Evolutionary conservation across 805 yeast species (phyloP), one percentile per base, ranked within the genome.

Genomic region (Spathaspora hagerdaliae): DNA sequence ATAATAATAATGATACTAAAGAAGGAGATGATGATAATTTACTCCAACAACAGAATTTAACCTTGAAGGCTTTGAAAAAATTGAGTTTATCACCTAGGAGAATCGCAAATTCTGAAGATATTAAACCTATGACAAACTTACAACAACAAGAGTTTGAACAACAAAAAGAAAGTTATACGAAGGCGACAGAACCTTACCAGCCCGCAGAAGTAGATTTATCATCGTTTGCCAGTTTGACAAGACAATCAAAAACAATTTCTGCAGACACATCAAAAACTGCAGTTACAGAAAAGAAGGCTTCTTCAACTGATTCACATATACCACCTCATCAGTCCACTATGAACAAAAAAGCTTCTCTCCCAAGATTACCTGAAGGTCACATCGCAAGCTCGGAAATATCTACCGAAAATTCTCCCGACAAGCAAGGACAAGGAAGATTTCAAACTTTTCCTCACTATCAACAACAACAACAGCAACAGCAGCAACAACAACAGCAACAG

Each of bases 171-270:
- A 31, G 26, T 7, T 40, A 49, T 46, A 13, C 46, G 27, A 36
- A 39, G 19, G 13, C 44, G 5, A 39, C 39, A 13, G 67, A 60
- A 43, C 75, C 75, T 1, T 72, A 71, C 52, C 68, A 68, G 47
- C 77, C 77, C 1, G 76, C 77, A 2, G 73, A 71, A 48, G 77
- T 72, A 7, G 77, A 72, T 46, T 64, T 72, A 43, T 64, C 71
- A 27, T 57, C 71, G 27, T 72, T 72, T 57, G 69, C 74, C 6
- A 69, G 75, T 50, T 60, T 72, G 41, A 72, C 77, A 9, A 56
- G 76, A 39, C 77, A 72, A 51, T 71, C 71, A n/a, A 64, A 64
- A 42, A 15, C 42, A 44, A 36, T 46, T 38, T 15, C 45, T 38
- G 44, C 39, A 29, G 38, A 46, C 31, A 38, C 26, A 19, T 3